phyloP scores from a whole-genome alignment of 1,284 basidiomycete species.

The Microbotryomycetes sp. region DNA sequence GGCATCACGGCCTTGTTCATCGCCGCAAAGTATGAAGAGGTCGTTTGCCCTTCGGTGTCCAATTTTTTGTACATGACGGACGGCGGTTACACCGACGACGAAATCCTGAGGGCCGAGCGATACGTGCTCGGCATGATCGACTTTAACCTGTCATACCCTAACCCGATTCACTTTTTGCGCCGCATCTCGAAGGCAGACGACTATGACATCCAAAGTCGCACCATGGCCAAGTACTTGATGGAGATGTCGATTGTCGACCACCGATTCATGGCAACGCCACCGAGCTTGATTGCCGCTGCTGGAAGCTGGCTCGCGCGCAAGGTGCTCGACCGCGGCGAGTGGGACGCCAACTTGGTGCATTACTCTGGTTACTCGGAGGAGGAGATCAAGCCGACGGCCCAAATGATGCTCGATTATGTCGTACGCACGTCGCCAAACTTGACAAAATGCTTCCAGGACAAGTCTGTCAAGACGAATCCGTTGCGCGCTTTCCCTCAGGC shows the following conservation, averaged over 20 bases:
- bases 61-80: constrained; percentile 88
- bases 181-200: constrained; percentile 93
- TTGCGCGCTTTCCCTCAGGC: constrained; percentile 20
- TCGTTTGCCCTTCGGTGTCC: constrained; percentile 77
- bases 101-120: constrained; percentile 88
- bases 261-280: constrained; percentile 68
- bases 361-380: constrained; percentile 85
- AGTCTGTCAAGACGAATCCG: constrained; percentile 23
- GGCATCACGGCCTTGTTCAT: constrained; percentile 91
- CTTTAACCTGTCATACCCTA: constrained; percentile 87
- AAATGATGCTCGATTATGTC: constrained; percentile 88
- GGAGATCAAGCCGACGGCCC: constrained; percentile 75
- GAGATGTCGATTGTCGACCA: constrained; percentile 88
- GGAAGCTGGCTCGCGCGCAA: constrained; percentile 85
- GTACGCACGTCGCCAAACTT: constrained; percentile 47
- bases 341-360: constrained; percentile 83
- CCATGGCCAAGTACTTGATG: constrained; percentile 85
- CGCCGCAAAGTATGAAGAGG: constrained; percentile 92
- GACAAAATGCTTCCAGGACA: neutral
- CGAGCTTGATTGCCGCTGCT: constrained; percentile 80
- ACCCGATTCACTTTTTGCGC: constrained; percentile 86
- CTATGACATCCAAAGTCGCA: constrained; percentile 84
- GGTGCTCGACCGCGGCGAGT: constrained; percentile 71
- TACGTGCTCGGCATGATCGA: constrained; percentile 87
- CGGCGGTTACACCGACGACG: constrained; percentile 72